phyloP scores from a whole-genome alignment of 192 early-diverging fungal genomes.

The Rhizophagus prolifer region DNA sequence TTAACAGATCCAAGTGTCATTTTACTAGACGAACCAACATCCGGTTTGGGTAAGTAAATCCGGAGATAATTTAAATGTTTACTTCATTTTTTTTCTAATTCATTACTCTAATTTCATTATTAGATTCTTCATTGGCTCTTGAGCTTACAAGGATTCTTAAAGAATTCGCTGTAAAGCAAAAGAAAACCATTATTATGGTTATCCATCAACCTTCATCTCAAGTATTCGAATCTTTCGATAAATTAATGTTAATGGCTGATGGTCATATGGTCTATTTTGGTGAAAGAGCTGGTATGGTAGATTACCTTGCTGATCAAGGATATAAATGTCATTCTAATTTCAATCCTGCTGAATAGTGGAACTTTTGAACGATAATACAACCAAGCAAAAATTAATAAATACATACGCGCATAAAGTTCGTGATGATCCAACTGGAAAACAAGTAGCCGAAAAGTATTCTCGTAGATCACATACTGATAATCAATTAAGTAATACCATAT shows the following conservation, averaged over 20 bases:
- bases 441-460: constrained; percentile 5
- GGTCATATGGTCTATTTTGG: constrained; percentile 72
- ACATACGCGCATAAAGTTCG: not conserved
- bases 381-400: constrained; percentile 3
- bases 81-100: constrained; percentile 14
- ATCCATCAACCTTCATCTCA: constrained; percentile 90
- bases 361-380: not conserved
- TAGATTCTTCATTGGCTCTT: constrained; percentile 24
- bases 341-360: constrained; percentile 27
- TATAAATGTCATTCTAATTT: constrained; percentile 13
- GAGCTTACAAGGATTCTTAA: constrained; percentile 15
- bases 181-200: constrained; percentile 75
- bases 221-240: constrained; percentile 72
- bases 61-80: constrained; percentile 37
- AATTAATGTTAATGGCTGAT: constrained; percentile 64
- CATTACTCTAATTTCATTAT: not conserved
- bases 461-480: not conserved
- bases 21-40: constrained; percentile 74
- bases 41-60: constrained; percentile 47
- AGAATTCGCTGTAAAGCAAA: not conserved
- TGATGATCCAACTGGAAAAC: constrained; percentile 7
- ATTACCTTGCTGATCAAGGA: constrained; percentile 12
- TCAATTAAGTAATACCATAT: not conserved
- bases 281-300: not conserved
- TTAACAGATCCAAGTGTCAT: constrained; percentile 66